These are phyloP conservation scores for Hymenoscyphus occultus DNA, from an alignment of 2,329 filamentous ascomycete genomes.

Conservation along the genomic window DNA sequence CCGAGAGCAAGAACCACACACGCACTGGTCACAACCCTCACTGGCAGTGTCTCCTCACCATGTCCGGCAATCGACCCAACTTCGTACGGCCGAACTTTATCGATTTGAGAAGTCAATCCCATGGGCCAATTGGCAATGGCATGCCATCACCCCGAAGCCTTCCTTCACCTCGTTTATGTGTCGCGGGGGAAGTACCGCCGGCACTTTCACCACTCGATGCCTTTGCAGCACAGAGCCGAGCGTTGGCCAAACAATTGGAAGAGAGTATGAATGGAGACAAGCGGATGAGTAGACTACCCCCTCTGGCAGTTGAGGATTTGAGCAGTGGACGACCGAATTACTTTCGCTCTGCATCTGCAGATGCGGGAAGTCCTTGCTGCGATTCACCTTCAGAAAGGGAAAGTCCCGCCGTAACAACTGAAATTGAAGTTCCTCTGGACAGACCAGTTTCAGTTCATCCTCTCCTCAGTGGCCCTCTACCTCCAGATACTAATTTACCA, in stretches of 20 bases:
- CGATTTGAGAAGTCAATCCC: constrained; percentile 34
- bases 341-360: constrained; percentile 71
- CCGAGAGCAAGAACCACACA: constrained; percentile 9
- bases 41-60: constrained; percentile 18
- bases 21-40: neutral
- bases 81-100: constrained; percentile 31
- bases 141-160: constrained; percentile 29
- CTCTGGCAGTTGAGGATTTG: constrained; percentile 76
- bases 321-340: constrained; percentile 76
- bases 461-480: constrained; percentile 53
- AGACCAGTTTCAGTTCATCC: constrained; percentile 74
- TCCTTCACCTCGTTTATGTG: constrained; percentile 68
- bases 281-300: constrained; percentile 81
- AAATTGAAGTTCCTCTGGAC: constrained; percentile 50
- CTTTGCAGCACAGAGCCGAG: constrained; percentile 85
- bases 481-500: constrained; percentile 3
- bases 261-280: constrained; percentile 73
- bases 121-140: constrained; percentile 25
- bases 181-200: constrained; percentile 79
- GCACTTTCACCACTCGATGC: constrained; percentile 93
- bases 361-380: constrained; percentile 37
- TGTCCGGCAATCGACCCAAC: constrained; percentile 25
- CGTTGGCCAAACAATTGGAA: constrained; percentile 83
- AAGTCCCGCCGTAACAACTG: constrained; percentile 48
- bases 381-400: constrained; percentile 36